phyloP scores from a whole-genome alignment of 2,329 filamentous ascomycete genomes.

The Alternaria consortialis region DNA sequence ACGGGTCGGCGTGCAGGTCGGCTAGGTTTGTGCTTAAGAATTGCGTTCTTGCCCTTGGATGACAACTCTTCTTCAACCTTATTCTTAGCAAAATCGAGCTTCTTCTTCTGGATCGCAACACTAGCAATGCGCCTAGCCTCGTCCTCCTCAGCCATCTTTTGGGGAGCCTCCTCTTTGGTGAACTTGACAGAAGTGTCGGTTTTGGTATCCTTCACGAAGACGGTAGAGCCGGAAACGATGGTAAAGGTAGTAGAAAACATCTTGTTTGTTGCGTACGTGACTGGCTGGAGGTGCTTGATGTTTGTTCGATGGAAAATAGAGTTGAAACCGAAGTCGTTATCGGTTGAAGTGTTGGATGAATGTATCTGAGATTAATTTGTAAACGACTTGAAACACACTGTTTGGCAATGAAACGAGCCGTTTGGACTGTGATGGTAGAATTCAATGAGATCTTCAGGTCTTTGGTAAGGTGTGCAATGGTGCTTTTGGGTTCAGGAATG shows the following conservation, averaged over 20 bases:
- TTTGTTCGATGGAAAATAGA: neutral
- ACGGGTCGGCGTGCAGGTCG: neutral
- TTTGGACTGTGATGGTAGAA: neutral
- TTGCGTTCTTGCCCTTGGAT: neutral
- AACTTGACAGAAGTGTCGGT: neutral
- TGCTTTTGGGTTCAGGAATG: neutral
- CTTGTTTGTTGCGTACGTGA: neutral
- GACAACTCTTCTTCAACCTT: neutral
- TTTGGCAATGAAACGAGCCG: neutral
- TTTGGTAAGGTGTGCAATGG: neutral
- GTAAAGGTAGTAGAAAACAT: neutral
- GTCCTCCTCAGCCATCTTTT: neutral
- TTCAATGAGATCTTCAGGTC: neutral
- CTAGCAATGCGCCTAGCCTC: neutral
- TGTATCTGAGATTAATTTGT: neutral
- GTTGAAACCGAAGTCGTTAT: neutral
- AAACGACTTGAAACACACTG: neutral
- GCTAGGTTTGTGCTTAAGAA: neutral
- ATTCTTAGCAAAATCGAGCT: neutral
- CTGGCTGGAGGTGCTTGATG: neutral
- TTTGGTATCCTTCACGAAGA: neutral
- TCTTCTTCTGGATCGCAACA: neutral
- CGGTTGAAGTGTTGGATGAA: neutral
- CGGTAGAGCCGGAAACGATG: neutral
- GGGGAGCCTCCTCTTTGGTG: neutral